Percentiles rank a stretch among this genome's conserved stretches.
These are phyloP conservation scores for Penicillium psychrosexuale DNA, from an alignment of 2,329 filamentous ascomycete species.

Conservation along the genomic window DNA sequence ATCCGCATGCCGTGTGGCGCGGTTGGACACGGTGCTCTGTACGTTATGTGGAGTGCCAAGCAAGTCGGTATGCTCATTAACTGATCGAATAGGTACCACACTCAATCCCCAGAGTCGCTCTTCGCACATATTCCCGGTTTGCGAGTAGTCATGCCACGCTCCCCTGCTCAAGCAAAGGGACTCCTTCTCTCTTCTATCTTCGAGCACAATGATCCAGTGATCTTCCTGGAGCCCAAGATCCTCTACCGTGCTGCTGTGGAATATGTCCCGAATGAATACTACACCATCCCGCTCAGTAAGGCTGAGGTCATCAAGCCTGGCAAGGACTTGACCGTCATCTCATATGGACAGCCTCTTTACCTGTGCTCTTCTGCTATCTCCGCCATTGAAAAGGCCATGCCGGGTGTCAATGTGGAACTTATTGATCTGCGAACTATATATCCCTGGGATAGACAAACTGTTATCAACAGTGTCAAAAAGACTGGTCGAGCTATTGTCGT, in stretches of 20 bases:
- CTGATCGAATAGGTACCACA: conserved; percentile 60
- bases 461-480: conserved; percentile 79
- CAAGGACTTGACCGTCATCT: conserved; percentile 76
- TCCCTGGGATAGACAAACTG: conserved; percentile 81
- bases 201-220: conserved; percentile 74
- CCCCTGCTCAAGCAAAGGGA: conserved; percentile 84
- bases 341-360: conserved; percentile 87
- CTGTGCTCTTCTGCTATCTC: conserved; percentile 74
- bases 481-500: conserved; percentile 84
- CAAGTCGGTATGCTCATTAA: background rate
- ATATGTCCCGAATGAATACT: conserved; percentile 77
- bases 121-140: conserved; percentile 87
- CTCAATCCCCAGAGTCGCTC: conserved; percentile 81
- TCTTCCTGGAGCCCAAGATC: conserved; percentile 94
- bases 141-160: conserved; percentile 79
- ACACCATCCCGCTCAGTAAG: conserved; percentile 79
- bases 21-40: conserved; percentile 82
- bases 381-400: conserved; percentile 68
- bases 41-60: conserved; percentile 13
- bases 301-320: conserved; percentile 81
- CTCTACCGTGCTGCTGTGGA: conserved; percentile 88
- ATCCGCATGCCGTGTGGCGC: conserved; percentile 87
- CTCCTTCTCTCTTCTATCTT: conserved; percentile 73
- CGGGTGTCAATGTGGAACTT: conserved; percentile 72
- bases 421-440: conserved; percentile 87